phyloP scores from a whole-genome alignment of 2,329 filamentous ascomycete species.

The Xylaria sp. region DNA sequence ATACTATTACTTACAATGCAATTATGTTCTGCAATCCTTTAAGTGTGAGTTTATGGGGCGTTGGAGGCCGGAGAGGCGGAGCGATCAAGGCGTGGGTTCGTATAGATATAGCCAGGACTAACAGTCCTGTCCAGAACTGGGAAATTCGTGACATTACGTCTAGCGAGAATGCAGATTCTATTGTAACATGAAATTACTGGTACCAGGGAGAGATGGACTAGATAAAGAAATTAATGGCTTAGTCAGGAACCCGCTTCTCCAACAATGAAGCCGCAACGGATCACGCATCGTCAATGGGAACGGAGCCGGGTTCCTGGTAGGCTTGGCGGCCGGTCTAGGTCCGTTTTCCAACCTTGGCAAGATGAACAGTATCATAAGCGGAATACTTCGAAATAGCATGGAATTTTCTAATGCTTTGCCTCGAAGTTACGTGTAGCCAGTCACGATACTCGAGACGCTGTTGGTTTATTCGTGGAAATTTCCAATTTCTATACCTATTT shows the following conservation, averaged over 20 bases:
- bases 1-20: slow-evolving; percentile 27
- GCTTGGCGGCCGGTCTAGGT: slow-evolving; percentile 22
- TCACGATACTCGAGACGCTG: background rate
- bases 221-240: background rate
- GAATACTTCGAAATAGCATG: background rate
- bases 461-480: slow-evolving; percentile 30
- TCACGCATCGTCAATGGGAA: background rate
- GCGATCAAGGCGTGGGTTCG: slow-evolving; percentile 6
- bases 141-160: slow-evolving; percentile 8
- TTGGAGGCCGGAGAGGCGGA: background rate
- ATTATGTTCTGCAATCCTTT: slow-evolving; percentile 29
- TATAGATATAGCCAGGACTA: slow-evolving; percentile 3
- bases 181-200: background rate
- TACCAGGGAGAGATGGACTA: background rate
- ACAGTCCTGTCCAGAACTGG: slow-evolving; percentile 13
- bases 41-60: slow-evolving; percentile 22
- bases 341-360: slow-evolving; percentile 22
- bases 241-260: background rate
- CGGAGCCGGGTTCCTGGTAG: slow-evolving; percentile 2
- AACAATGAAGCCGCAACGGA: background rate
- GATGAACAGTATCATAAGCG: slow-evolving; percentile 1
- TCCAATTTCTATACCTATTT: slow-evolving; percentile 6
- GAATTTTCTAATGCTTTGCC: background rate
- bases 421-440: background rate
- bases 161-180: background rate